Evolutionary conservation across 352 stramenopile genomes (phyloP).

Genomic region (Stephanocyclus meneghinianus): DNA sequence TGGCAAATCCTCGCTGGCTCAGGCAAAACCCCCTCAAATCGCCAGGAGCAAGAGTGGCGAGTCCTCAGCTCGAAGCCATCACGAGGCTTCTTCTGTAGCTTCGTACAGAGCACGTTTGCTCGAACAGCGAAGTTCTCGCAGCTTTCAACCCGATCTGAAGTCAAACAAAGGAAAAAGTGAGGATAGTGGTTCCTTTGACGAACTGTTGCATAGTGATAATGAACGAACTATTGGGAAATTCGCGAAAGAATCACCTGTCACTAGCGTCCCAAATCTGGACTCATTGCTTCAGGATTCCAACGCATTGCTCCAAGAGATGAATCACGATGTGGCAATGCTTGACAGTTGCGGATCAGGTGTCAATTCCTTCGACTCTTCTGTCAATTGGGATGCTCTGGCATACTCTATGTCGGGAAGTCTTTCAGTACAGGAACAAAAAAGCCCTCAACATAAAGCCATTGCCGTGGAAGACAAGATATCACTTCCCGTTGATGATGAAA

Average conservation of each 20-base stretch:
- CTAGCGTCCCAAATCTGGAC: not conserved
- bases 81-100: not conserved
- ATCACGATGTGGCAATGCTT: slow-evolving; percentile 1
- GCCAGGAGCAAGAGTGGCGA: not conserved
- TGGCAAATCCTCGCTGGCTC: not conserved
- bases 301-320: not conserved
- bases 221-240: not conserved
- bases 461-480: not conserved
- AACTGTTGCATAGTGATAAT: not conserved
- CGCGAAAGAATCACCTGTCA: too few relatives aligned
- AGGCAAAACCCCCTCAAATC: not conserved
- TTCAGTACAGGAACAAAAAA: slow-evolving; percentile 1
- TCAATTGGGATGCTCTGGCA: slow-evolving; percentile 41
- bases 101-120: slow-evolving; percentile 5
- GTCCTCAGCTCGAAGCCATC: not conserved
- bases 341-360: slow-evolving; percentile 6
- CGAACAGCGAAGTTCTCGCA: not conserved
- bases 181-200: not conserved
- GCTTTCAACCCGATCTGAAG: not conserved
- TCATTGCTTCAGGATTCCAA: not conserved
- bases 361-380: slow-evolving; percentile 21
- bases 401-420: slow-evolving; percentile 40
- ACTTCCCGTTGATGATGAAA: not conserved
- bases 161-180: not conserved
- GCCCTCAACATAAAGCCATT: not conserved